Conservation (phyloP, 2,329 filamentous ascomycete species). For the Septoria linicola region DNA sequence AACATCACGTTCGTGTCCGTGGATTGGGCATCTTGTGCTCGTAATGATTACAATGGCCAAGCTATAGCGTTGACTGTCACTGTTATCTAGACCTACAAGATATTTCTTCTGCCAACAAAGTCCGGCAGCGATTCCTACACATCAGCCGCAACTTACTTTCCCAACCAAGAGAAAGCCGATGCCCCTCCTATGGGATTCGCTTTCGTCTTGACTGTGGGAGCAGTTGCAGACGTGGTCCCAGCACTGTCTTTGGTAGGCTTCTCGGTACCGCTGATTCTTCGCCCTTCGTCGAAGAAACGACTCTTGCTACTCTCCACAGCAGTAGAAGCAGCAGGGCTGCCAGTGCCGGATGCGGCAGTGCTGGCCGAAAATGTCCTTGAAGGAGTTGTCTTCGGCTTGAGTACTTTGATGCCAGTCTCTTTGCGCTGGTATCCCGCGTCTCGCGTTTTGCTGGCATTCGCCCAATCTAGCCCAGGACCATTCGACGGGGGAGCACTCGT, state of each 20-base stretch:
- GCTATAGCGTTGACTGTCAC: no score
- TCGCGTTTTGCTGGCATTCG: constrained; percentile 55
- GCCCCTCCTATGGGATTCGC: constrained; percentile 85
- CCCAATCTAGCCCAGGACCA: constrained; percentile 47
- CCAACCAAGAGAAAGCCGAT: constrained; percentile 81
- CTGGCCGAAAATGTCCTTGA: constrained; percentile 51
- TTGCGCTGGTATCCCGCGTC: constrained; percentile 67
- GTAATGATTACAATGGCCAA: no score
- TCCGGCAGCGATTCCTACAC: no score
- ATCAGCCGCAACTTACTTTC: not conserved
- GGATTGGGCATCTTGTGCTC: no score
- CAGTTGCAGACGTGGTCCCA: constrained; percentile 25
- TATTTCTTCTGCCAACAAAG: not conserved
- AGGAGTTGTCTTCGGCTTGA: constrained; percentile 70
- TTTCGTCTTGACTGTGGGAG: constrained; percentile 34
- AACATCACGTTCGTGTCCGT: no score
- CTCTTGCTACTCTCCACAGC: constrained; percentile 36
- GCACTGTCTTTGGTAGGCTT: constrained; percentile 15
- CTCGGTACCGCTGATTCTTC: constrained; percentile 33
- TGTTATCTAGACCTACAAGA: no score
- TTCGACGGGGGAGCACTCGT: constrained; percentile 14
- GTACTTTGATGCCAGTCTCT: constrained; percentile 81
- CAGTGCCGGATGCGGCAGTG: constrained; percentile 11
- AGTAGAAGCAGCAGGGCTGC: constrained; percentile 28
- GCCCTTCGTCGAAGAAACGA: constrained; percentile 52